Conservation (phyloP, 345 rosid genomes). For the Alliaria petiolata region DNA sequence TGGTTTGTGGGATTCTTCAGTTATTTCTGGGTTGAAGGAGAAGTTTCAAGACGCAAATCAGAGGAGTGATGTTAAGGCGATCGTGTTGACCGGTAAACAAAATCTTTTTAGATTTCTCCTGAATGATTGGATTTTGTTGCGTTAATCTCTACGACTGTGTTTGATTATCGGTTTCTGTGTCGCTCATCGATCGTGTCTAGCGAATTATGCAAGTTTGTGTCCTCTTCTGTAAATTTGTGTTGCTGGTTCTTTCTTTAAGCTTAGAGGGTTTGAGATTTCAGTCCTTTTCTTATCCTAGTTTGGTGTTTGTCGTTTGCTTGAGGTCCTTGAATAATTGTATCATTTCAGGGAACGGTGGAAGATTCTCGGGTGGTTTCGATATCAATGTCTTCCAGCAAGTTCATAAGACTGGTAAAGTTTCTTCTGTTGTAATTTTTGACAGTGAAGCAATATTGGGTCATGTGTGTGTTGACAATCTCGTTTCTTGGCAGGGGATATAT, state of each 20-base stretch:
- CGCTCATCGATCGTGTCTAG: neutral
- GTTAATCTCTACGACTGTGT: neutral
- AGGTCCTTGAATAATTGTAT: conserved; percentile 13
- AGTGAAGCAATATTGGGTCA: neutral
- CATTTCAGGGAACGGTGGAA: conserved; percentile 66
- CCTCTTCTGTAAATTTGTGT: neutral
- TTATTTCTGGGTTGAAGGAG: conserved; percentile 67
- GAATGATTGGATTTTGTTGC: neutral
- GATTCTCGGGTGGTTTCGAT: conserved; percentile 92
- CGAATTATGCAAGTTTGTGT: neutral
- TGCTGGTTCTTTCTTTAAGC: neutral
- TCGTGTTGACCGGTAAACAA: conserved; percentile 70
- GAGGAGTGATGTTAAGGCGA: conserved; percentile 77
- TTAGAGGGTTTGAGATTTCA: neutral
- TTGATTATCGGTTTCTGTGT: neutral
- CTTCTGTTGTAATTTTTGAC: neutral
- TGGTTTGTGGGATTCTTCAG: conserved; percentile 31
- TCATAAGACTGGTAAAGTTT: conserved; percentile 59
- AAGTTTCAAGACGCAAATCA: conserved; percentile 65
- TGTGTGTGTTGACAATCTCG: neutral
- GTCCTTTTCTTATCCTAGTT: neutral
- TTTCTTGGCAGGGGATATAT: conserved; percentile 61
- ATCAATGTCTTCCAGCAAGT: conserved; percentile 74
- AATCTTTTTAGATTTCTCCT: neutral
- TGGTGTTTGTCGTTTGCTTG: neutral